Conservation (phyloP, 257 asterid genomes). For the Solanum acaule region DNA sequence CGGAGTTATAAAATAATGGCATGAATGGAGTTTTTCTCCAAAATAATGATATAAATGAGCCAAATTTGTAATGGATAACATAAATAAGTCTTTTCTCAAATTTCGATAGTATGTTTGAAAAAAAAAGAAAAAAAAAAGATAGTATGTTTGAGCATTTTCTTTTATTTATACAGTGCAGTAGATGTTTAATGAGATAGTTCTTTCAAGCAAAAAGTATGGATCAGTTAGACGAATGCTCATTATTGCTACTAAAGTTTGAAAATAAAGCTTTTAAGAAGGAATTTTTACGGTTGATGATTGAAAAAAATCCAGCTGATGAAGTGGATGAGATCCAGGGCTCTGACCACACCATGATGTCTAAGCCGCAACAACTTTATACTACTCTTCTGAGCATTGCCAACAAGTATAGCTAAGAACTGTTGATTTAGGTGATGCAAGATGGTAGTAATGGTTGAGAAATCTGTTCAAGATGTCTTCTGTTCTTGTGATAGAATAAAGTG, state of each 20-base stretch:
- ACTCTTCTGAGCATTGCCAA: constrained; percentile 1
- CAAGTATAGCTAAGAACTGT: not conserved
- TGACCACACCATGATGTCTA: constrained; percentile 30
- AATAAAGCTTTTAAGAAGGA: constrained; percentile 7
- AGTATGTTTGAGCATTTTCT: not conserved
- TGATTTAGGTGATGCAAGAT: not conserved
- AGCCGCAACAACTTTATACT: constrained; percentile 11
- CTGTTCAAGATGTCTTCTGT: no score
- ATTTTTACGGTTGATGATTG: not conserved
- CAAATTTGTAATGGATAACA: no score
- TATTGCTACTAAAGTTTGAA: not conserved
- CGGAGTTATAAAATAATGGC: no score
- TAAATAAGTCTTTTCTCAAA: no score
- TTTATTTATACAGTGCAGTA: not conserved
- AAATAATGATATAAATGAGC: no score
- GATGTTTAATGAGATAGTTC: constrained; percentile 1
- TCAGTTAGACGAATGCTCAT: constrained; percentile 17
- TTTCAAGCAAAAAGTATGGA: constrained; percentile 6
- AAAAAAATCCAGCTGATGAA: no score
- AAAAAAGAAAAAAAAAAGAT: no score
- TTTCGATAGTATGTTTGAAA: no score
- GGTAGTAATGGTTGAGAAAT: no score
- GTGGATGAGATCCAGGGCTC: not conserved
- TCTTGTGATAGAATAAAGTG: no score
- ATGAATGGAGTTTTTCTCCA: no score